Base-by-base conservation (phyloP, 208 protist species). In the Endotrypanum monterogeii region DNA sequence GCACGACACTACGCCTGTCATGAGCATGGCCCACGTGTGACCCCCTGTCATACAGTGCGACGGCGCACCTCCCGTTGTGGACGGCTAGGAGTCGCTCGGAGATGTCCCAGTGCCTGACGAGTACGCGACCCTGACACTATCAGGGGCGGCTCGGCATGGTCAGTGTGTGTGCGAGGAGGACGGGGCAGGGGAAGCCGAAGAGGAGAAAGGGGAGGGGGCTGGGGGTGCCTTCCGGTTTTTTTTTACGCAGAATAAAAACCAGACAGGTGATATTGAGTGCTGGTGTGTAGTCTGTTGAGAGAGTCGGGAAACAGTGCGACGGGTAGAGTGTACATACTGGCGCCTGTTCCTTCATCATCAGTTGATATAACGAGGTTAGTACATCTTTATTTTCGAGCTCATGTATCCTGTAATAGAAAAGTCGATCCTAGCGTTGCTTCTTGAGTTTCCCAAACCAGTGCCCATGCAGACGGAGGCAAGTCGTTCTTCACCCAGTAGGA, bases 401-500 rank as follows among this genome's bases (percentile, higher is more conserved):
- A 23, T 30, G 54, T 9, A 28, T 44, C 46, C 18, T n/a, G 18
- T 41, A 23, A 67, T 7, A 28, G 68, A 51, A 62, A 89, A 89
- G 62, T 89, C 84, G 25, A 78, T 60, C 18, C 78, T 20, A 1
- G 85, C 76, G 73, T 90, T 90, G 30, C 67, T 28, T 16, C 68
- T 76, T 11, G 61, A 86, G 67, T 54, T 79, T 54, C 70, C 65
- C 11, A 71, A 58, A 58, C 83, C 86, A 20, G 73, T 52, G 6
- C 83, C 83, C 0, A 32, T 58, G 67, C 82, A 85, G 23, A 91
- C 87, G 3, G 66, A 68, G 3, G 25, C 48, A 35, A 91, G 77
- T 1, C 82, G 76, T 8, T 41, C 73, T 37, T 76, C 79, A 6
- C 73, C 82, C 2, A 88, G 48, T 16, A 39, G 46, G 37, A 54